These are phyloP conservation scores for Vinca minor DNA, from an alignment of 257 asterid species.

Conservation along the genomic window DNA sequence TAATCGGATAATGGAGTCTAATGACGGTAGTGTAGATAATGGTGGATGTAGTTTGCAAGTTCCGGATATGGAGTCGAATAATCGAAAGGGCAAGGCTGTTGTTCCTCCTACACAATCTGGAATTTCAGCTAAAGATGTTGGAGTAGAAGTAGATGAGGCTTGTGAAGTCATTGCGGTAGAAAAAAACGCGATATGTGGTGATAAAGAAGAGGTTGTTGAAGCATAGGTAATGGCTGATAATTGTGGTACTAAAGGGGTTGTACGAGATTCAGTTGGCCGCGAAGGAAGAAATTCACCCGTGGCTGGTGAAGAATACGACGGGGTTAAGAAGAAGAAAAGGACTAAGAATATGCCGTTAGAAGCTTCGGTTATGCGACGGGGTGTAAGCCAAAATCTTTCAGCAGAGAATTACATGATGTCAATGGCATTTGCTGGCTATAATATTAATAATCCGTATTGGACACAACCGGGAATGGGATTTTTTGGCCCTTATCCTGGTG, in stretches of 20 bases:
- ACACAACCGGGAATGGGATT: conserved; percentile 11
- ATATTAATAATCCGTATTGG: conserved; percentile 22
- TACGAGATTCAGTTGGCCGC: conserved; percentile 31
- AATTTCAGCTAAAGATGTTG: too few species aligned
- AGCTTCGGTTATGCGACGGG: conserved; percentile 66
- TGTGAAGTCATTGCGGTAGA: too few species aligned
- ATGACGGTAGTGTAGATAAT: conserved; percentile 46
- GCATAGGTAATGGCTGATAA: conserved; percentile 31
- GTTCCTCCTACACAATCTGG: conserved; percentile 60
- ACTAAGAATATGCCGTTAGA: conserved; percentile 55
- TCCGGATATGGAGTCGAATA: conserved; percentile 81
- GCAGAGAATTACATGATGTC: conserved; percentile 78
- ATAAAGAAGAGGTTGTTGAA: conserved; percentile 17
- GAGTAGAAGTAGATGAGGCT: too few species aligned
- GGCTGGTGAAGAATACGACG: conserved; percentile 58
- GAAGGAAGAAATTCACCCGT: conserved; percentile 45
- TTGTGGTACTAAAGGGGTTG: conserved; percentile 35
- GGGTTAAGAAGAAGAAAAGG: conserved; percentile 75
- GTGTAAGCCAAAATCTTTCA: too few species aligned
- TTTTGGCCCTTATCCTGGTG: conserved; percentile 13
- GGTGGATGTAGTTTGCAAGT: conserved; percentile 56
- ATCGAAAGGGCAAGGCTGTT: conserved; percentile 60
- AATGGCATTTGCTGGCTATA: conserved; percentile 56
- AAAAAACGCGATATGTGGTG: too few species aligned
- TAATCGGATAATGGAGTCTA: conserved; percentile 58